Conservation (phyloP, 179 eudicot genomes). For the Carnegiea gigantea region DNA sequence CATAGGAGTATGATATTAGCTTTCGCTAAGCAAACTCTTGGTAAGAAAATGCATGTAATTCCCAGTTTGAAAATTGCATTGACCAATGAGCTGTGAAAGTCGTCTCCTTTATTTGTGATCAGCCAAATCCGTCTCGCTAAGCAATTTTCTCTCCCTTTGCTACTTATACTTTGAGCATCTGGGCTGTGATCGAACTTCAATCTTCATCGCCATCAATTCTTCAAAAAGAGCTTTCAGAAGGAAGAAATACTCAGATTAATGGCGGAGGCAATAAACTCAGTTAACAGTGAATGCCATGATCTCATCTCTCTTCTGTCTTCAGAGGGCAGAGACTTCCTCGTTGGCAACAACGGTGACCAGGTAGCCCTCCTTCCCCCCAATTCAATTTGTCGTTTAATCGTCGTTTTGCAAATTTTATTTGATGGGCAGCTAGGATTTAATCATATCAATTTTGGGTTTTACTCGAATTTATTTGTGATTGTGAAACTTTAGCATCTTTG, state of each 20-base stretch:
- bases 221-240: background rate
- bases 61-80: no score
- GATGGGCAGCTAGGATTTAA: background rate
- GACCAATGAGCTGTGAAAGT: no score
- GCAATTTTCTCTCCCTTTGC: no score
- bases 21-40: no score
- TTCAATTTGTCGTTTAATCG: background rate
- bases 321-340: constrained; percentile 38
- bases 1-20: no score
- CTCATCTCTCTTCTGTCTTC: constrained; percentile 35
- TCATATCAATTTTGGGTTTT: background rate
- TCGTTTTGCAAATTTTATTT: background rate
- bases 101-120: no score
- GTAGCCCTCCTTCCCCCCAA: constrained; percentile 3
- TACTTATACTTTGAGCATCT: no score
- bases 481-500: background rate
- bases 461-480: background rate
- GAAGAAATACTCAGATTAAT: background rate
- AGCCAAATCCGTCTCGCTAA: no score
- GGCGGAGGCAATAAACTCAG: background rate
- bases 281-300: constrained; percentile 20
- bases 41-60: no score
- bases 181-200: background rate
- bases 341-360: constrained; percentile 43
- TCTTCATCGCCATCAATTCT: background rate